These are phyloP conservation scores for Ceratocystis cacaofunesta DNA, from an alignment of 2,329 filamentous ascomycete species.

Conservation along the genomic window DNA sequence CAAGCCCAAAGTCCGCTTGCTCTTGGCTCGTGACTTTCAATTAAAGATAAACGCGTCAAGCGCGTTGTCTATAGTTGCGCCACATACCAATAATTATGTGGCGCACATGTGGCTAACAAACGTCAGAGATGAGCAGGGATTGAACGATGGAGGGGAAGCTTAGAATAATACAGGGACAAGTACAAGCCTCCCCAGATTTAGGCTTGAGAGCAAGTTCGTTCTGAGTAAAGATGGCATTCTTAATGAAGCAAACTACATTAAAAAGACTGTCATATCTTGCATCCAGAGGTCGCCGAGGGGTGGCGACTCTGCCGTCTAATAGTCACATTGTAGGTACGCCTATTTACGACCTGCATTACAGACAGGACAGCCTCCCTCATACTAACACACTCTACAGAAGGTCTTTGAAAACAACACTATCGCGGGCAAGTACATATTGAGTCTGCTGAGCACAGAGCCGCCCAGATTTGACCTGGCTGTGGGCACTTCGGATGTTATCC, in stretches of 20 bases:
- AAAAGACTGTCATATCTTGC: neutral
- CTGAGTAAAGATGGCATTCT: neutral
- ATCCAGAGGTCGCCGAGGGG: conserved; percentile 15
- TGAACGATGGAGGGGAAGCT: neutral
- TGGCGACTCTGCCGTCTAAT: conserved; percentile 37
- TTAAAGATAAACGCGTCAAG: conserved; percentile 10
- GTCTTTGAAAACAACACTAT: conserved; percentile 36
- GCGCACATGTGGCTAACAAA: conserved; percentile 2
- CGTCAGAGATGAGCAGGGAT: conserved; percentile 7
- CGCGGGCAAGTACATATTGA: conserved; percentile 38
- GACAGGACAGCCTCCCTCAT: neutral
- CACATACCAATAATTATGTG: neutral
- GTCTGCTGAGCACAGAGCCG: conserved; percentile 42
- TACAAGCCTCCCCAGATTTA: neutral
- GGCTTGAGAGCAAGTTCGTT: neutral
- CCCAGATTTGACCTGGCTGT: conserved; percentile 41
- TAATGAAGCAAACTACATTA: neutral
- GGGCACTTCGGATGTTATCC: conserved; percentile 42
- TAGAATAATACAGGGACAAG: neutral
- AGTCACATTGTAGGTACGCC: conserved; percentile 36
- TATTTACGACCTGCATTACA: neutral
- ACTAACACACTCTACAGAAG: conserved; percentile 32
- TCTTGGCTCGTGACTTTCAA: conserved; percentile 6
- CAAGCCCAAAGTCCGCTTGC: neutral
- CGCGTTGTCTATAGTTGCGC: conserved; percentile 4